phyloP scores from a whole-genome alignment of 257 asterid species.

The Solanum dulcamara region DNA sequence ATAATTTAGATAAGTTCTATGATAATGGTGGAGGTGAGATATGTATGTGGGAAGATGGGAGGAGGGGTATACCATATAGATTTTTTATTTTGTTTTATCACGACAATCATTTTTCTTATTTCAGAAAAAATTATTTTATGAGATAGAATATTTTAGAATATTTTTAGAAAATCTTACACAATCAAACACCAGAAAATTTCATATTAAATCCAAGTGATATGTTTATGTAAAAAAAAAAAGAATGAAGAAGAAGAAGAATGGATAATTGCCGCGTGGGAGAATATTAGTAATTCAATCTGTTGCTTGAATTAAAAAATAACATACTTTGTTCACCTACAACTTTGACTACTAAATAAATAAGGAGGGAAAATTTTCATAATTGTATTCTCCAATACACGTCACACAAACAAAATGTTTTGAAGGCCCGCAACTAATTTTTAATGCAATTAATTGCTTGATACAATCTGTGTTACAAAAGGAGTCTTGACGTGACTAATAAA shows the following conservation, averaged over 20 bases:
- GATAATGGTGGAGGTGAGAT: not conserved
- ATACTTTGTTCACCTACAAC: not conserved
- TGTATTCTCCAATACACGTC: not conserved
- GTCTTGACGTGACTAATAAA: rapidly evolving
- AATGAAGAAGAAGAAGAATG: no score
- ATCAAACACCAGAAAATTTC: not conserved
- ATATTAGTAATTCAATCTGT: not conserved
- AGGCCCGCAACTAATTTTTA: not conserved
- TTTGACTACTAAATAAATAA: not conserved
- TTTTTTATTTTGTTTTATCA: not conserved
- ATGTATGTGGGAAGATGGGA: not conserved
- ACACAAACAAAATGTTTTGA: not conserved
- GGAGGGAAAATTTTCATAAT: not conserved
- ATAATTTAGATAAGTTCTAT: not conserved
- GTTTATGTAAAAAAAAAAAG: no score
- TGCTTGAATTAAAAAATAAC: not conserved
- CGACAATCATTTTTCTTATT: no score
- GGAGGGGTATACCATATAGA: not conserved
- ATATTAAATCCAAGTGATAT: not conserved
- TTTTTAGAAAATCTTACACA: not conserved
- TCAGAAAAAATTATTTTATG: no score
- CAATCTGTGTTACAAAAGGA: not conserved
- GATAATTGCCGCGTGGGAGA: not conserved
- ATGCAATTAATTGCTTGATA: not conserved
- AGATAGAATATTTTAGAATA: no score